Conservation (phyloP, 1,284 basidiomycete species). For the Sporisorium iseilematis-ciliati region DNA sequence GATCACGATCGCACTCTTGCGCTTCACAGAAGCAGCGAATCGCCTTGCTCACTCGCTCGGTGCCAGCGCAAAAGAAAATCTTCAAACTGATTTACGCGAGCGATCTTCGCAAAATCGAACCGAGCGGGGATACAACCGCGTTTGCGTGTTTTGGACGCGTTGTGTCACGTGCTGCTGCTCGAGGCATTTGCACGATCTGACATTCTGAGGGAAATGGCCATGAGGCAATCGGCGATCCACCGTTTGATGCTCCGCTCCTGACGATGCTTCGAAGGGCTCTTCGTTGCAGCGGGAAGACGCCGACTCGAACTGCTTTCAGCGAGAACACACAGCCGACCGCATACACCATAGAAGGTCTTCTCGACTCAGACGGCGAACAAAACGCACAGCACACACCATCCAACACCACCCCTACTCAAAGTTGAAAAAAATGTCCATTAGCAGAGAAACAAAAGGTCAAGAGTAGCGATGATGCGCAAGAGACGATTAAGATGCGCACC, state of each 20-base stretch:
- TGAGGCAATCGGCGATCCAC: constrained; percentile 2
- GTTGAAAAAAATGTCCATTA: constrained; percentile 40
- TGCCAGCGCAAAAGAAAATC: constrained; percentile 1
- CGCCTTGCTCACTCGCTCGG: not conserved
- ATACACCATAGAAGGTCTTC: not conserved
- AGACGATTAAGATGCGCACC: not conserved
- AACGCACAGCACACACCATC: not conserved
- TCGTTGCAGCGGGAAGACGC: not conserved
- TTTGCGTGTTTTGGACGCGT: constrained; percentile 27
- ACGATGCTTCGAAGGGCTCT: not conserved
- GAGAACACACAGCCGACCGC: not conserved
- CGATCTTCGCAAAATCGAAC: not conserved
- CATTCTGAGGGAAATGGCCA: not conserved
- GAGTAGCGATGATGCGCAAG: not conserved
- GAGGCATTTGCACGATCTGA: not conserved
- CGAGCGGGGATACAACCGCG: constrained; percentile 6
- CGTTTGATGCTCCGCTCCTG: constrained; percentile 1
- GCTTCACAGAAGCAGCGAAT: not conserved
- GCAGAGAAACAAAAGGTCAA: constrained; percentile 1
- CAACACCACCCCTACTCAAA: not conserved
- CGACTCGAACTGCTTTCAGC: not conserved
- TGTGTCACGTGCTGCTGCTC: constrained; percentile 24
- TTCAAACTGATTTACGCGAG: constrained; percentile 20
- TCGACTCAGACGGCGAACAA: not conserved
- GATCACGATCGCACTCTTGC: not conserved